phyloP scores from a whole-genome alignment of 192 early-diverging fungal genomes.

The Paraglomus brasilianum region DNA sequence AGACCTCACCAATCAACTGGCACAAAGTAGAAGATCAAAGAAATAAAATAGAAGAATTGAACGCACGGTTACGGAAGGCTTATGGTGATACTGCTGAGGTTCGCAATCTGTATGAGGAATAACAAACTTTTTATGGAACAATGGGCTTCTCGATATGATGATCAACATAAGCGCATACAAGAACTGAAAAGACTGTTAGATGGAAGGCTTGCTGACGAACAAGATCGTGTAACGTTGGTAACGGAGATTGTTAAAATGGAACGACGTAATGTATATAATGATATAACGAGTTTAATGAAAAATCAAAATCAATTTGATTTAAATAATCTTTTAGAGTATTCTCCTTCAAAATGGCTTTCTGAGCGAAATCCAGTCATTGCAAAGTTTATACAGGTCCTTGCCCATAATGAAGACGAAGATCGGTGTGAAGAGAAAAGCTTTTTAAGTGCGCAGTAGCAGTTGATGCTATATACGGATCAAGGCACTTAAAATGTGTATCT shows the following conservation, averaged over 20 bases:
- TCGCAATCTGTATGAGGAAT: conserved; percentile 2
- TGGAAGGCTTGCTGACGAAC: neutral
- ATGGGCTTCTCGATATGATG: neutral
- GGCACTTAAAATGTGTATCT: conserved; percentile 24
- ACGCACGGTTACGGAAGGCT: neutral
- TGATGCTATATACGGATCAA: conserved; percentile 24
- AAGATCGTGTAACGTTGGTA: conserved; percentile 1
- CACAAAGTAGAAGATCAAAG: conserved; percentile 7
- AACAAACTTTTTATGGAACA: conserved; percentile 4
- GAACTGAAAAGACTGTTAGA: conserved; percentile 2
- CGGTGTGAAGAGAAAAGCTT: conserved; percentile 19
- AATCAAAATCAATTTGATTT: conserved; percentile 17
- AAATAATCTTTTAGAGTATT: conserved; percentile 26
- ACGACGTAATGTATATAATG: conserved; percentile 3
- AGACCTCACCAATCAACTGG: neutral
- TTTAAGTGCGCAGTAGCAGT: conserved; percentile 14
- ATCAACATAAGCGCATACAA: neutral
- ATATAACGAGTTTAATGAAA: conserved; percentile 22
- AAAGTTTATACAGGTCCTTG: conserved; percentile 23
- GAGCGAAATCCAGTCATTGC: conserved; percentile 18
- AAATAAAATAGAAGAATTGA: conserved; percentile 10
- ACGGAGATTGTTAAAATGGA: conserved; percentile 15
- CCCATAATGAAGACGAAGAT: conserved; percentile 16
- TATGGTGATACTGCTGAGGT: neutral
- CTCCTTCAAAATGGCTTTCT: conserved; percentile 12